Base-by-base conservation (phyloP, 306 rosid genomes). In the Lagenaria siceraria region DNA sequence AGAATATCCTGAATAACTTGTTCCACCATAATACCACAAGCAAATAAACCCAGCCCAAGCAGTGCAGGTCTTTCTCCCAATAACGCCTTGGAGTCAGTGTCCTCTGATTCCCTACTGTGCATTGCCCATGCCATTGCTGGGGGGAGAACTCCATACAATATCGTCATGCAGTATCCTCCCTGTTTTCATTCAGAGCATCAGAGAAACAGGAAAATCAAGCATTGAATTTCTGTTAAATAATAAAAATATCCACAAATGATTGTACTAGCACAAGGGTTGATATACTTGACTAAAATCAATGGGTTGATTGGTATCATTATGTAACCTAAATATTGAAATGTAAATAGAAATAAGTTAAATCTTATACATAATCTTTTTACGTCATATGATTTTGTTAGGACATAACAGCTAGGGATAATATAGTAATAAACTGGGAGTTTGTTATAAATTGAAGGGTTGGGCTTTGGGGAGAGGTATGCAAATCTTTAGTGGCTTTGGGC, bases 151-250 rank as follows among this genome's bases (percentile, higher is more conserved):
- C 97, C 97, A 82, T 62, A 91, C 38, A 89, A 83, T 78, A 88
- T 85, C 76, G 93, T 84, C 97, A 91, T 87, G 72, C 95, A 88
- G 80, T 92, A 89, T 13, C 91, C 96, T 66, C 97, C 97, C 96
- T 92, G 75, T 43, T 80, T 36, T 10, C 76, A 33, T 53, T 53
- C 63, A 79, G 76, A 60, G 69, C 63, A 31, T 35, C 24, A 60
- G 29, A 25, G 10, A 27, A 58, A 70, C 27, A 46, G 15, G 15
- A 64, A 48, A 3, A 21, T 11, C 25, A 49, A 52, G 77, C 33
- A 74, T 0, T 66, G 52, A 66, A 38, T 12, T 66, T 66, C 51
- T 38, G 52, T 66, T 66, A 5, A 31, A 66, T 21, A n/a, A n/a
- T 18, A 66, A 66, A 36, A 52, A 38, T 36, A 36, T 38, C 17